Evolutionary conservation across 768 basidiomycete species (phyloP).

Genomic region (Trametes cinnabarina): DNA sequence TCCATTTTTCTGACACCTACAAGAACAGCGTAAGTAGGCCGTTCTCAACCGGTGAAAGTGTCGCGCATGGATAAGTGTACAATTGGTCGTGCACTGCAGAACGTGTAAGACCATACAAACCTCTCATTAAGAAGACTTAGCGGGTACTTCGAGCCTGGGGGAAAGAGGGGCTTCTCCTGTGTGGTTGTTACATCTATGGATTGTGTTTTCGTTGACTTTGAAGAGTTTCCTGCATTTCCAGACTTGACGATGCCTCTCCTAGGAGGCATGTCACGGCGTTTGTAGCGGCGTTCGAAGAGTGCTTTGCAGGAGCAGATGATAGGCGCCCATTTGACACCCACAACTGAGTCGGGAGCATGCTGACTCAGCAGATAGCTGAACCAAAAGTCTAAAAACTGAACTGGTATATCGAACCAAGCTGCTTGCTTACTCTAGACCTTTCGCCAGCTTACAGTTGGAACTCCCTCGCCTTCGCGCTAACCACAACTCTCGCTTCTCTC

Average conservation of each 20-base stretch:
- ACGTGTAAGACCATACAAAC: constrained; percentile 28
- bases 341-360: not conserved
- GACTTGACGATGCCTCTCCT: constrained; percentile 79
- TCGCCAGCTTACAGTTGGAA: not conserved
- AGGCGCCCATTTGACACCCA: constrained; percentile 6
- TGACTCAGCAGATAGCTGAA: constrained; percentile 14
- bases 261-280: constrained; percentile 69
- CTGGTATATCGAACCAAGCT: not conserved
- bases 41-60: too few relatives aligned
- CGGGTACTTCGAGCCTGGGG: constrained; percentile 83
- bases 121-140: constrained; percentile 78
- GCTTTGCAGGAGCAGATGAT: not conserved
- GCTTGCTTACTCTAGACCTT: not conserved
- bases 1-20: constrained; percentile 82
- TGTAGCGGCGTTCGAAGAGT: not conserved
- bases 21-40: not conserved
- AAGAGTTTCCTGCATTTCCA: constrained; percentile 87
- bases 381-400: constrained; percentile 2
- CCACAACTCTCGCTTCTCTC: not conserved
- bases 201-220: constrained; percentile 43
- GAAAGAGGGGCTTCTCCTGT: constrained; percentile 65
- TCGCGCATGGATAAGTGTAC: too few relatives aligned
- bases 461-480: not conserved
- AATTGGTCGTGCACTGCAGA: too few relatives aligned
- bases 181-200: constrained; percentile 17